These are phyloP conservation scores for Trichoderma gamsii DNA, from an alignment of 495 filamentous ascomycete species.

Conservation along the genomic window DNA sequence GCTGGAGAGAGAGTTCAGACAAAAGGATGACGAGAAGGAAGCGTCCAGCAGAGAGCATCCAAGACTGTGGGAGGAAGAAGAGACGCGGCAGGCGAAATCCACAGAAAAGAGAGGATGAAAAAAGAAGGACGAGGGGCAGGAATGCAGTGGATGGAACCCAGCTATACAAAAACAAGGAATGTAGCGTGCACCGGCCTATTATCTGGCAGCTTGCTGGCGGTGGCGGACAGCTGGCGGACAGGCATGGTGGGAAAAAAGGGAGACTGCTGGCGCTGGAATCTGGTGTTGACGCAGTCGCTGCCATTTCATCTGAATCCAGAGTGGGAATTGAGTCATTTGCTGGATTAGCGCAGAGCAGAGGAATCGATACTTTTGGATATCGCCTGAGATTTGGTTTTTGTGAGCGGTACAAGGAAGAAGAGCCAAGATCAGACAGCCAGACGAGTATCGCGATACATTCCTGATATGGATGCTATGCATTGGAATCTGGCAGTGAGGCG, in stretches of 20 bases:
- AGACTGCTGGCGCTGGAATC: constrained; percentile 5
- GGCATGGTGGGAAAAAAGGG: background rate
- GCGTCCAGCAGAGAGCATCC: background rate
- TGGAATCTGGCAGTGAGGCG: background rate
- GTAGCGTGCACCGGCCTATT: background rate
- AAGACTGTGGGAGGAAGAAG: background rate
- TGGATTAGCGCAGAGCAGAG: background rate
- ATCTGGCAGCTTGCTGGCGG: background rate
- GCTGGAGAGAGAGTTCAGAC: background rate
- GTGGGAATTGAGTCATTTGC: background rate
- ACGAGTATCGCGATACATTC: background rate
- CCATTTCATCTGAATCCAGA: background rate
- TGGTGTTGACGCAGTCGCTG: background rate
- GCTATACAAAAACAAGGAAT: constrained; percentile 7
- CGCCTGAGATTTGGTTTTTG: background rate
- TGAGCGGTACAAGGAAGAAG: background rate
- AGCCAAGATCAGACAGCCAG: background rate
- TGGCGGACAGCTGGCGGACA: background rate
- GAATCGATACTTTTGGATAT: background rate
- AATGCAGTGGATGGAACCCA: background rate
- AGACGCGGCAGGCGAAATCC: constrained; percentile 1
- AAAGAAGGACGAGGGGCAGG: background rate
- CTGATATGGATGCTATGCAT: background rate
- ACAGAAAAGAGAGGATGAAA: background rate
- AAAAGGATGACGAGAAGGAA: background rate